A percentile compares a stretch with the other conserved stretches of the same genome.
Conservation (phyloP, 2,329 filamentous ascomycete species). For the Cladosporium sp. region DNA sequence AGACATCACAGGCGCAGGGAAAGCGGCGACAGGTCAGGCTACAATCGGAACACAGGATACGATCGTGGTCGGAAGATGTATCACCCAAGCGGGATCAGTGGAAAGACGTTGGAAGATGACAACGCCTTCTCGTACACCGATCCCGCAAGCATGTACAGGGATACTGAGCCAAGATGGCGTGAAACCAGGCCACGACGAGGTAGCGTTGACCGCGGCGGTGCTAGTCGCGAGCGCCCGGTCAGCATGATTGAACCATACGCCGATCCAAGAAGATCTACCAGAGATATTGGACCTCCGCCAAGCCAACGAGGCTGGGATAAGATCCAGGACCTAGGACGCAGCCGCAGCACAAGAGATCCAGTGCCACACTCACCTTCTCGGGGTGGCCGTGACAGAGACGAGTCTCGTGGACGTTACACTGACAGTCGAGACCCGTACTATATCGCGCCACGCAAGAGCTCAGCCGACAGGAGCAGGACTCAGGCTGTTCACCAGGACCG, state of each 20-base stretch:
- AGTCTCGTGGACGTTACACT: constrained; percentile 18
- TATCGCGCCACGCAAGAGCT: constrained; percentile 27
- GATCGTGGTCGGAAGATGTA: constrained; percentile 29
- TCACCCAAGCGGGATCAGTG: constrained; percentile 22
- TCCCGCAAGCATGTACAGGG: constrained; percentile 47
- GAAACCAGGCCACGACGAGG: constrained; percentile 34
- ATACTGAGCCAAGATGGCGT: constrained; percentile 47
- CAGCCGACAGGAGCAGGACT: constrained; percentile 39
- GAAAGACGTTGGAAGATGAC: constrained; percentile 36
- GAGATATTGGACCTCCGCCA: constrained; percentile 55
- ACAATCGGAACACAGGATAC: constrained; percentile 18
- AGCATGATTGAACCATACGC: constrained; percentile 39
- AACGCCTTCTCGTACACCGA: constrained; percentile 49
- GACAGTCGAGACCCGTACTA: constrained; percentile 37
- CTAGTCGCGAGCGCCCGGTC: constrained; percentile 39
- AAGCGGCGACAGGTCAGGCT: constrained; percentile 27
- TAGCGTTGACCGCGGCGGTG: constrained; percentile 39
- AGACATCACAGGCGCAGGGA: constrained; percentile 33
- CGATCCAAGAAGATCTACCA: constrained; percentile 28
- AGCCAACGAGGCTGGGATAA: constrained; percentile 68
- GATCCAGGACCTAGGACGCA: constrained; percentile 50
- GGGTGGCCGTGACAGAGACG: constrained; percentile 17
- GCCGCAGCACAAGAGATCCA: constrained; percentile 43
- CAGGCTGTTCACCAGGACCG: constrained; percentile 46
- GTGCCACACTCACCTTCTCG: constrained; percentile 24